Evolutionary conservation across 768 basidiomycete species (phyloP), one percentile per base, ranked within the genome.

Genomic region (Cyathus striatus): DNA sequence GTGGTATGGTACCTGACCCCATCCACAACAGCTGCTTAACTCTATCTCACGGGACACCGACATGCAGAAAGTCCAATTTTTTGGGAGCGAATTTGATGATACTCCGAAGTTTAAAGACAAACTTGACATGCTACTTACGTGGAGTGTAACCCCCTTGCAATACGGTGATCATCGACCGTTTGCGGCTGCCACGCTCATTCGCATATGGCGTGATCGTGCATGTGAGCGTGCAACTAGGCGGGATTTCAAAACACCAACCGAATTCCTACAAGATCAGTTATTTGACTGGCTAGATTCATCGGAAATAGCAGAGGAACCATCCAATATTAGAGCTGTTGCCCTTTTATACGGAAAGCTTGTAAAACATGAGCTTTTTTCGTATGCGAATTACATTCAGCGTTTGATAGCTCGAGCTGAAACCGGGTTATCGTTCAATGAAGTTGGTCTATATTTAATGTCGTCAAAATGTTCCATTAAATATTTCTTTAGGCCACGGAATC

Each of bases 101-200:
- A 54, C 63, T 17, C 53, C 65, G 10, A 56, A 60, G 9, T 86
- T 89, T 52, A 62, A 70, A n/a, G 74, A 75, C 45, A 88, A 90
- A 54, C 72, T 90, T 14, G 79, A 86, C 49, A 73, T 81, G 41
- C 69, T 90, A 2, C 70, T 91, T 7, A 85, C 85, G 0, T 92
- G 90, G 89, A 78, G 79, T 51, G 79, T 90, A 21, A 87, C 88
- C 0, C 77, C 81, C 2, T 66, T 86, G 14, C 90, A 91, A 60
- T 90, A 83, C 46, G 89, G 90, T 7, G 83, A 89, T 34, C 90
- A 90, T 50, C 72, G 89, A 24, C 79, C 85, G 1, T 85, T 83
- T 53, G 87, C 80, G 22, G 86, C 83, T 2, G 80, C 77, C 6
- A 83, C 83, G 16, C 69, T 90, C 30, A 76, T 90, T 40, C 69